Percentiles rank a stretch among this genome's conserved stretches.
Conservation (phyloP, 2,329 filamentous ascomycete genomes). For the Beauveria medogensis region DNA sequence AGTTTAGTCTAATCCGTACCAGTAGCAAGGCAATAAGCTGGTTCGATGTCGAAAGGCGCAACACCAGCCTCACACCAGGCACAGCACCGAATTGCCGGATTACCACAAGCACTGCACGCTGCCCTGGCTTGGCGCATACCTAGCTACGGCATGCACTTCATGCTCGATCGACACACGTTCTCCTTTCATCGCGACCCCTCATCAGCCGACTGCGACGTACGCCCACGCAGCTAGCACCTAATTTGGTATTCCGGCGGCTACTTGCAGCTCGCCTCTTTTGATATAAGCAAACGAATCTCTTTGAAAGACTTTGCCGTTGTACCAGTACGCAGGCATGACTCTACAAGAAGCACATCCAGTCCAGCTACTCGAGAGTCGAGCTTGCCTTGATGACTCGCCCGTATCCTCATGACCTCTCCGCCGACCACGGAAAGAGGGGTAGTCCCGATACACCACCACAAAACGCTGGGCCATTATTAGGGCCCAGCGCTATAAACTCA, state of each 20-base stretch:
- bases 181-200: neutral
- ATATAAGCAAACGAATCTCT: no score
- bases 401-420: neutral
- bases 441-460: neutral
- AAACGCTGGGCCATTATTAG: neutral
- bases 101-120: no score
- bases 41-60: neutral
- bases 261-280: neutral
- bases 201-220: neutral
- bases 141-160: neutral
- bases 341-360: no score
- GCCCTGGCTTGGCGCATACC: no score
- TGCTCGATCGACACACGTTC: neutral
- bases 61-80: neutral
- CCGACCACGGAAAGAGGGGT: conserved; percentile 4
- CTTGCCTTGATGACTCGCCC: neutral
- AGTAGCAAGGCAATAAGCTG: neutral
- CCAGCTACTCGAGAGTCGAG: no score
- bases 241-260: neutral
- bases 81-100: no score
- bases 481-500: neutral
- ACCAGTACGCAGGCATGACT: no score
- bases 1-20: no score
- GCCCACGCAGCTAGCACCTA: neutral
- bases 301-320: no score